Base-by-base conservation (phyloP, 1,284 basidiomycete species). In the Ustilago shanxiensis region DNA sequence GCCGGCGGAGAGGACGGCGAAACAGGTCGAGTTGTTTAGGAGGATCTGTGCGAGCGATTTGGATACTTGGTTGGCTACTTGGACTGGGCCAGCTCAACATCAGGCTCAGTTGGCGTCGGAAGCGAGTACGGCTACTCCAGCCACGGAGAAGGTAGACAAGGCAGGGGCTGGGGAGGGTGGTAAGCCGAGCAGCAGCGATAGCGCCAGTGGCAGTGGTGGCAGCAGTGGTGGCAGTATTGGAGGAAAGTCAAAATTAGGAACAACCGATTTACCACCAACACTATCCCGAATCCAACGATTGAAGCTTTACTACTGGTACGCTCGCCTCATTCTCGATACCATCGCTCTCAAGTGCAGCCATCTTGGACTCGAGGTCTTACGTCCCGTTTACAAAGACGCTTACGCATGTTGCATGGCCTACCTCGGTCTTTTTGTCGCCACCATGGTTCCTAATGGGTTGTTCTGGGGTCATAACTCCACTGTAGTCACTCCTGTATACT, bases 221-320 rank as follows among this genome's bases (percentile, higher is more conserved):
- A 37, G 14, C 35, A 37, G 13, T 14, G 35, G 35, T 37, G 35
- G 31, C 7, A 11, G 11, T 33, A 33, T 5, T 7, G 11, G 11
- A 50, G 44, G 49, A 39, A 39, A 24, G 1, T 50, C 55, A 13
- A 67, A 24, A 22, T 41, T 13, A 57, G 31, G 29, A 26, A 54
- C 35, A 26, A 50, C 10, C n/a, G 57, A 55, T 29, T 52, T 72
- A 2, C 72, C 66, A 26, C 67, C 66, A 1, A 63, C 72, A 1
- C 66, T 62, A 6, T 64, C 58, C 18, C 68, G 71, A 9, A 50
- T 64, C 13, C 59, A 68, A 18, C 67, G 63, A 14, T 49, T 66
- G 28, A 73, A 77, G 51, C 61, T 80, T 14, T 81, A 81, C 63
- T 70, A 72, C 61, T 69, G 66, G 65, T 81, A 81, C 53, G 70